A percentile compares a stretch with the other conserved stretches of the same genome.
Conservation (phyloP, 208 protist species). For the Polymyxa betae region DNA sequence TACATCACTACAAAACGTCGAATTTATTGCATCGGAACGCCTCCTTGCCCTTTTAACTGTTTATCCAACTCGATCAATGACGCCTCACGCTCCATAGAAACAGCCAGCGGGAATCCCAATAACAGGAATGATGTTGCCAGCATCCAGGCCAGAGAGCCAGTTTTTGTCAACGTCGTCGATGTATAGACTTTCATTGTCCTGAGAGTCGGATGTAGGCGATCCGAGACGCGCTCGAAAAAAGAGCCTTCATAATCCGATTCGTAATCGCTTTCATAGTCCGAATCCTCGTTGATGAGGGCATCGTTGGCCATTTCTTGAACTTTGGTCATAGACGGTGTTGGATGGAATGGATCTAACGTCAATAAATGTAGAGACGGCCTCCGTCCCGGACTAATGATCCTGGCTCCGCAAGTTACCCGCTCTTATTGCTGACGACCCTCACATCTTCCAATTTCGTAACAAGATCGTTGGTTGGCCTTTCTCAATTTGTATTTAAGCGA, state of each 20-base stretch:
- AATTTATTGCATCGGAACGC: background rate
- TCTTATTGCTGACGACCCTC: too few relatives aligned
- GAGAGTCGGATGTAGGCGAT: background rate
- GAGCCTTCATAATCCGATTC: conserved; percentile 33
- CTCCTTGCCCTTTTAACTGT: conserved; percentile 37
- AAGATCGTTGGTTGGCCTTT: too few relatives aligned
- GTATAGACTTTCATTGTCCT: background rate
- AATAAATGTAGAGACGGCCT: too few relatives aligned
- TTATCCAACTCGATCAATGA: conserved; percentile 35
- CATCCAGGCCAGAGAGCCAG: conserved; percentile 4
- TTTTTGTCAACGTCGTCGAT: background rate
- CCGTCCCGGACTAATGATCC: too few relatives aligned
- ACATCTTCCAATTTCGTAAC: too few relatives aligned
- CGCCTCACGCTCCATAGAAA: conserved; percentile 20
- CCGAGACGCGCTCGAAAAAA: background rate
- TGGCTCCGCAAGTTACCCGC: too few relatives aligned
- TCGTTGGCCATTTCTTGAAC: background rate
- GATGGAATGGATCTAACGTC: too few relatives aligned
- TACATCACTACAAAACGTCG: background rate
- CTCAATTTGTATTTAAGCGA: too few relatives aligned
- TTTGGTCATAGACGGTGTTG: too few relatives aligned
- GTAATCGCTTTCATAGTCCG: background rate
- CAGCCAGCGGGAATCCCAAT: background rate
- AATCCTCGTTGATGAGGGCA: background rate
- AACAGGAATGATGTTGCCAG: conserved; percentile 38